These are phyloP conservation scores for Ceratocystis albifundus DNA, from an alignment of 2,329 filamentous ascomycete genomes.

Conservation along the genomic window DNA sequence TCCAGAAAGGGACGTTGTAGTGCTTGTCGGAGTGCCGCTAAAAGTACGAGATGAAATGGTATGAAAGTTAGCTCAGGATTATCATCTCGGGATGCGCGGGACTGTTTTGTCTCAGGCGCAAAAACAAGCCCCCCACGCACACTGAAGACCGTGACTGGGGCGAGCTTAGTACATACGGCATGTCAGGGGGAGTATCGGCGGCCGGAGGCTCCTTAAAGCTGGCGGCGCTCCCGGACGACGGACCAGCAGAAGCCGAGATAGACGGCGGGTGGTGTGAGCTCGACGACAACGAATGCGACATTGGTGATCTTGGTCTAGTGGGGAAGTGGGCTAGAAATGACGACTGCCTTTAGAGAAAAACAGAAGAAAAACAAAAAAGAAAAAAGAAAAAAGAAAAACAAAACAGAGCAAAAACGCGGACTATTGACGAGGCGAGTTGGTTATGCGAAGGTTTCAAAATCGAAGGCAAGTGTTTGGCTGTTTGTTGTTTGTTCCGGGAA, in stretches of 20 bases:
- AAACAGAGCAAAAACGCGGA: too few relatives aligned
- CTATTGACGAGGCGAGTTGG: too few relatives aligned
- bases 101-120: not conserved
- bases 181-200: constrained; percentile 76
- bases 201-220: constrained; percentile 32
- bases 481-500: too few relatives aligned
- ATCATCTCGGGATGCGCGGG: not conserved
- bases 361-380: constrained; percentile 78
- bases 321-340: too few relatives aligned
- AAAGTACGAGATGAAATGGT: not conserved
- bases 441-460: too few relatives aligned
- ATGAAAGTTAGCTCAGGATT: not conserved
- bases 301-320: not conserved
- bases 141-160: not conserved
- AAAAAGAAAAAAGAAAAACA: constrained; percentile 43
- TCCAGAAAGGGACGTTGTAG: constrained; percentile 80
- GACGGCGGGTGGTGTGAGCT: not conserved
- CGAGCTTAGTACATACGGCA: constrained; percentile 53
- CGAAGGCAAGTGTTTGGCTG: too few relatives aligned
- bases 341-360: constrained; percentile 45
- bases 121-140: not conserved
- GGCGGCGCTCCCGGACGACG: not conserved
- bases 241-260: not conserved
- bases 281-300: constrained; percentile 20
- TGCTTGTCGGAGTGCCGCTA: constrained; percentile 85